Conservation (phyloP, 805 yeast genomes). For the Grigorovia humatica region DNA sequence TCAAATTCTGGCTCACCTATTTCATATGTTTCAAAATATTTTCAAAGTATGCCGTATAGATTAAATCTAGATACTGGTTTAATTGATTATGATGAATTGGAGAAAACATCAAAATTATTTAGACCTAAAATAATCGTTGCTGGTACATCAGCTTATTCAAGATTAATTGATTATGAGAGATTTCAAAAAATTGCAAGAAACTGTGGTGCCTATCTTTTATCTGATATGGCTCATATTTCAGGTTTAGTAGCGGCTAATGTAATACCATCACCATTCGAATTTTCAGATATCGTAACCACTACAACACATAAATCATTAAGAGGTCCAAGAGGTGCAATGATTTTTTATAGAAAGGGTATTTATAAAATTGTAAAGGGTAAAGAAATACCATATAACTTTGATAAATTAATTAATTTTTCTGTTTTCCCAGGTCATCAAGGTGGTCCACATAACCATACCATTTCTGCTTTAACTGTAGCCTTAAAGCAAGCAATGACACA, state of each 20-base stretch:
- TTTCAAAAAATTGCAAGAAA: conserved; percentile 86
- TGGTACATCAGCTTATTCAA: conserved; percentile 93
- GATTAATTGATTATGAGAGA: conserved; percentile 80
- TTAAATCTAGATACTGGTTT: conserved; percentile 77
- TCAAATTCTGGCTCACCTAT: conserved; percentile 75
- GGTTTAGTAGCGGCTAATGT: conserved; percentile 94
- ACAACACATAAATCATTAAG: conserved; percentile 96
- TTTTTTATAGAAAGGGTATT: conserved; percentile 91
- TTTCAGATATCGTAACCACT: conserved; percentile 93
- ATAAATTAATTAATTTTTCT: conserved; percentile 85
- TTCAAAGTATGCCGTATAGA: conserved; percentile 96
- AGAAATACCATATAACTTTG: conserved; percentile 77
- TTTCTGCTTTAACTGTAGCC: conserved; percentile 91
- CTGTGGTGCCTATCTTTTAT: conserved; percentile 85
- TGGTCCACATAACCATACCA: conserved; percentile 98
- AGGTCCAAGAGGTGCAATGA: conserved; percentile 99
- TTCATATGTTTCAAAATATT: conserved; percentile 84
- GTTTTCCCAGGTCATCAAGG: conserved; percentile 99
- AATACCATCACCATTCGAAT: conserved; percentile 83
- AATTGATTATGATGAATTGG: conserved; percentile 84
- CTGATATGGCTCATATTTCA: conserved; percentile 97
- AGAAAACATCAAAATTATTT: conserved; percentile 70
- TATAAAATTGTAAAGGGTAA: conserved; percentile 74
- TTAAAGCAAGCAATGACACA: conserved; percentile 85
- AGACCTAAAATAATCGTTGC: conserved; percentile 94